phyloP scores from a whole-genome alignment of 257 asterid species.

The Nicotiana tomentosiformis region DNA sequence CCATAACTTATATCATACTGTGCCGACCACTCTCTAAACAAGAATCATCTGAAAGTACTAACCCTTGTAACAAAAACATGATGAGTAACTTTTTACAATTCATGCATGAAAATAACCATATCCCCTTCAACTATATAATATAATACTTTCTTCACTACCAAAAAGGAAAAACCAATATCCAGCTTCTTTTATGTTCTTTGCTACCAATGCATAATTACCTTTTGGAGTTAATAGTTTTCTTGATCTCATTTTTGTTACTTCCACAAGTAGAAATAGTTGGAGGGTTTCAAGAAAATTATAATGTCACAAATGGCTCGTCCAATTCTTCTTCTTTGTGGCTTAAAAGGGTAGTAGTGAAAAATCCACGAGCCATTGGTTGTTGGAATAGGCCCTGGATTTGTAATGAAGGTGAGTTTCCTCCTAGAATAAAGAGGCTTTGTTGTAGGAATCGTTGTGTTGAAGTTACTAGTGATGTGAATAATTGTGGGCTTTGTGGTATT shows the following conservation, averaged over 20 bases:
- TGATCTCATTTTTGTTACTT: neutral
- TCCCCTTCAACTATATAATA: neutral
- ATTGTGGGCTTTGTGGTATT: conserved; percentile 60
- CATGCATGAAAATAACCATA: conserved; percentile 4
- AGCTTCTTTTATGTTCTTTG: neutral
- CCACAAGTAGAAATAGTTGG: neutral
- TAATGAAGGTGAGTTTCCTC: conserved; percentile 19
- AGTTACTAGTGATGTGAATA: conserved; percentile 42
- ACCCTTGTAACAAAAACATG: conserved; percentile 8
- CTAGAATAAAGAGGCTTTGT: conserved; percentile 29
- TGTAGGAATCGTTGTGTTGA: conserved; percentile 64
- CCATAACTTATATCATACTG: neutral
- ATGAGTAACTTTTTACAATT: neutral
- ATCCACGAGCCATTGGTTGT: conserved; percentile 46
- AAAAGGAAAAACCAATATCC: neutral
- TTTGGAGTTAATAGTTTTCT: neutral
- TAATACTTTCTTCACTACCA: neutral
- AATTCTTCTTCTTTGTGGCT: conserved; percentile 37
- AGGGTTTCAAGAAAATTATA: conserved; percentile 9
- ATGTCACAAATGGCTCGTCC: conserved; percentile 16
- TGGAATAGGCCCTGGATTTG: conserved; percentile 64
- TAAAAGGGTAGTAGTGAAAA: conserved; percentile 2
- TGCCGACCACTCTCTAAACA: neutral
- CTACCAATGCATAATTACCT: neutral
- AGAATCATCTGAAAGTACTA: conserved; percentile 5